Conservation (phyloP, 148 eudicot genomes). For the Selenicereus undatus region DNA sequence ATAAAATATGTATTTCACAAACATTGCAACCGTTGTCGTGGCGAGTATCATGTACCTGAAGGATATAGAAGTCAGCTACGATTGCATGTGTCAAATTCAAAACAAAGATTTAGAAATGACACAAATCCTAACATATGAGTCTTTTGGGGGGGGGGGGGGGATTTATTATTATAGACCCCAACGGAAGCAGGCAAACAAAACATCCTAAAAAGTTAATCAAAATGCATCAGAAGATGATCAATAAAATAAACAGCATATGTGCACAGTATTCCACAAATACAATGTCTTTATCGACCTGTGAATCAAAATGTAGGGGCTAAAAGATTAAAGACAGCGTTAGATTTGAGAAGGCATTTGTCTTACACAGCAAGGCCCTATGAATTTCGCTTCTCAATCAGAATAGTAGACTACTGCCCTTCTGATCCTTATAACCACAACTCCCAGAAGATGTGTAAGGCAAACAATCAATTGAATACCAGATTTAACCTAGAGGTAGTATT, state of each 20-base stretch:
- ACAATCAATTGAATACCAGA: not conserved
- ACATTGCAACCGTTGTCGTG: slow-evolving; percentile 80
- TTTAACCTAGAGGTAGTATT: not conserved
- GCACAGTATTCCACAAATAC: not conserved
- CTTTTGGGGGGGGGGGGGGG: not conserved
- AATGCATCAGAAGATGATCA: not conserved
- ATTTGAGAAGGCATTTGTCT: not conserved
- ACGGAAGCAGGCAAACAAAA: not conserved
- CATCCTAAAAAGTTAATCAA: not conserved
- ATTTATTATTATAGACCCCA: not conserved
- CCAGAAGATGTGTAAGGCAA: not conserved
- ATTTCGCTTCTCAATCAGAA: not conserved
- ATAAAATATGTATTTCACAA: slow-evolving; percentile 82
- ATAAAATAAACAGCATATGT: not conserved
- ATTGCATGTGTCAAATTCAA: not conserved
- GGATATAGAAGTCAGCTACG: not conserved
- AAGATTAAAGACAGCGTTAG: not conserved
- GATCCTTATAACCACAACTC: not conserved
- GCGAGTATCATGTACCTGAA: slow-evolving; percentile 97
- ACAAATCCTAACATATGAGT: not conserved
- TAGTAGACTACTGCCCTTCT: not conserved
- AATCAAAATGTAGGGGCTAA: not conserved
- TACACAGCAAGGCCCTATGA: too few relatives aligned
- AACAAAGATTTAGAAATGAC: not conserved
- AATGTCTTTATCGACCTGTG: too few relatives aligned